Base-by-base conservation (phyloP, 1,284 basidiomycete species). In the Coniferiporia sulphurascens region DNA sequence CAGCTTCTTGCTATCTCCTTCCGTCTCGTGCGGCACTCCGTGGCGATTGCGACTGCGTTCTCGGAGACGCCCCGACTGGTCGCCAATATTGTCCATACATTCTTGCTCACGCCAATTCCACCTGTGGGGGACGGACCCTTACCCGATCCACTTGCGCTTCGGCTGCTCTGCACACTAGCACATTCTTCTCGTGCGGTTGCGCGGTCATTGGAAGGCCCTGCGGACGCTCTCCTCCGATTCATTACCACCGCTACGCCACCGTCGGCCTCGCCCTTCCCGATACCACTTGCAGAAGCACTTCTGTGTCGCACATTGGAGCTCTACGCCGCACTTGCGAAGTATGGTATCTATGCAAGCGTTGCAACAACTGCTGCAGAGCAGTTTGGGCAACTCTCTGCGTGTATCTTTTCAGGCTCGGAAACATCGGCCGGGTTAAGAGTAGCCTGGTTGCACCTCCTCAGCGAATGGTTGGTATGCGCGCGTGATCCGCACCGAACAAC, bases 401-500 rank as follows among this genome's bases (percentile, higher is more conserved):
- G 80, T 62, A 67, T 83, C 2, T 63, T 74, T 4, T 78, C 77
- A 1, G 66, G 71, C 10, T 65, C 68, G 5, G 78, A 76, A 63
- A 65, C 62, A 2, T 78, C 75, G 1, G 60, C 58, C 15, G 66
- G 65, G 1, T 68, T 86, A 15, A 71, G 73, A 38, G 65, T 70
- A 27, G 75, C 79, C 9, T 93, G 81, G 82, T 73, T 73, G 12
- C 70, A 69, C 46, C 71, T 92, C 3, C 66, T 93, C 1, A 80
- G 83, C 56, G 74, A 79, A 0, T 98, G 94, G 94, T 88, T 79
- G 6, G 77, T 84, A 1, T 95, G 93, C 65, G 91, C 94, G 0
- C 81, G 84, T 19, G 91, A 98, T 69, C 95, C 95, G 1, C 95
- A 98, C 70, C 78, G 81, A 59, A 95, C 93, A 6, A 88, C 85